Conservation (phyloP, 176 grass and related monocot genomes). For the Ensete glaucum region DNA sequence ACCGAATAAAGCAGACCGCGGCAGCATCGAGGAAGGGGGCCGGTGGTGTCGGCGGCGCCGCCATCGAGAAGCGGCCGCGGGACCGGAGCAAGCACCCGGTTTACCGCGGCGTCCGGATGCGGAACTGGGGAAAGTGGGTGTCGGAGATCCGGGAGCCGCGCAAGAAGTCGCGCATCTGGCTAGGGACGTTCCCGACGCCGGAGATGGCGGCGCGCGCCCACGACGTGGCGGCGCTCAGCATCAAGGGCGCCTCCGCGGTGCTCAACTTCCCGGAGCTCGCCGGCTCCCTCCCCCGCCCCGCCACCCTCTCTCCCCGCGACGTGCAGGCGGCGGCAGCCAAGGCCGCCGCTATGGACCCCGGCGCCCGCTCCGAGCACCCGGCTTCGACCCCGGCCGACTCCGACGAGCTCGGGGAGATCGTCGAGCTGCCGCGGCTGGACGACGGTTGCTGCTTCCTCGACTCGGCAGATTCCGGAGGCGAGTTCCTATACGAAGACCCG, state of each 20-base stretch:
- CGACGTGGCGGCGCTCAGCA: constrained; percentile 55
- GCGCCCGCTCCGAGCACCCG: background rate
- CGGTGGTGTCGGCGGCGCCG: background rate
- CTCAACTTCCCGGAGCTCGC: constrained; percentile 13
- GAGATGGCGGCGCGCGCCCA: constrained; percentile 69
- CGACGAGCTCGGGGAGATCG: constrained; percentile 1
- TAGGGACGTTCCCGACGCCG: constrained; percentile 55
- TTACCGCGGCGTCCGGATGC: constrained; percentile 20
- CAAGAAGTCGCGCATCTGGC: constrained; percentile 85
- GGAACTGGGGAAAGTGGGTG: constrained; percentile 19
- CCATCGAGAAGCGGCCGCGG: background rate
- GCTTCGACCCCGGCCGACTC: background rate
- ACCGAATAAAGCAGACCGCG: too few relatives aligned
- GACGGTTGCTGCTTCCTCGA: background rate
- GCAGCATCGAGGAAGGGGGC: background rate
- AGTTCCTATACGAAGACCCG: background rate
- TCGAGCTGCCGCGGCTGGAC: constrained; percentile 5
- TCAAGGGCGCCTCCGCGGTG: constrained; percentile 3
- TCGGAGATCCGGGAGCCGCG: constrained; percentile 49
- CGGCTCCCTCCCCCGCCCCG: constrained; percentile 1
- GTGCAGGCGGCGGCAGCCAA: background rate
- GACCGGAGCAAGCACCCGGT: constrained; percentile 1
- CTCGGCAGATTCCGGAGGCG: background rate
- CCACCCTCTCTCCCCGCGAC: constrained; percentile 1
- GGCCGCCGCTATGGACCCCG: background rate